phyloP scores from a whole-genome alignment of 2,329 filamentous ascomycete species.

The Bipolaris victoriae region DNA sequence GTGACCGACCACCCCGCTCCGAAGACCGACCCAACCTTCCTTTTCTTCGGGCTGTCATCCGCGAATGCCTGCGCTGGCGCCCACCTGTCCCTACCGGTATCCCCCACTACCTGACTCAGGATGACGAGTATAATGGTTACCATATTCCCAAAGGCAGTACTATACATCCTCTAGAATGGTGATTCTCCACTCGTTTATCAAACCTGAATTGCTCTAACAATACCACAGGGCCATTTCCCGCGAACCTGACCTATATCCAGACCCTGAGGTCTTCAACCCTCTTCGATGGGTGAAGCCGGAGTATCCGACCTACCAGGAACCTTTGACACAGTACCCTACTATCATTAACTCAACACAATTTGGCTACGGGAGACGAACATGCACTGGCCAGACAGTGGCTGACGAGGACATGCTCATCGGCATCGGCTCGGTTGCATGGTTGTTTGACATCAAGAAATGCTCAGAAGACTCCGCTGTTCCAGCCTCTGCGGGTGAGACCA shows the following conservation, averaged over 20 bases:
- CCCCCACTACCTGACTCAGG: constrained; percentile 61
- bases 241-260: constrained; percentile 58
- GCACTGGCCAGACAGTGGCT: constrained; percentile 52
- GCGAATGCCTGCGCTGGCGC: constrained; percentile 53
- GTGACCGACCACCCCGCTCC: constrained; percentile 44
- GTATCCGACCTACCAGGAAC: constrained; percentile 61
- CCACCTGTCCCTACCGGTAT: constrained; percentile 55
- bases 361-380: constrained; percentile 60
- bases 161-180: constrained; percentile 54
- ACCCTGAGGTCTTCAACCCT: constrained; percentile 72
- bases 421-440: constrained; percentile 54
- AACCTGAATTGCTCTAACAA: constrained; percentile 15
- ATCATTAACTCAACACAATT: constrained; percentile 62
- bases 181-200: constrained; percentile 13
- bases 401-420: constrained; percentile 52
- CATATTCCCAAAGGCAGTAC: constrained; percentile 62
- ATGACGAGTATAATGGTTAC: constrained; percentile 64
- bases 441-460: constrained; percentile 49
- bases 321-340: constrained; percentile 58
- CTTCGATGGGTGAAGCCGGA: constrained; percentile 65
- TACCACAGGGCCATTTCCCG: constrained; percentile 57
- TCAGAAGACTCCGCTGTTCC: constrained; percentile 20
- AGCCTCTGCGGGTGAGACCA: constrained; percentile 16
- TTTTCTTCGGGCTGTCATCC: constrained; percentile 48
- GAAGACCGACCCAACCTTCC: constrained; percentile 50